A percentile compares a stretch with the other conserved stretches of the same genome.
Conservation (phyloP, 768 basidiomycete genomes). For the Wakefieldia striispora region DNA sequence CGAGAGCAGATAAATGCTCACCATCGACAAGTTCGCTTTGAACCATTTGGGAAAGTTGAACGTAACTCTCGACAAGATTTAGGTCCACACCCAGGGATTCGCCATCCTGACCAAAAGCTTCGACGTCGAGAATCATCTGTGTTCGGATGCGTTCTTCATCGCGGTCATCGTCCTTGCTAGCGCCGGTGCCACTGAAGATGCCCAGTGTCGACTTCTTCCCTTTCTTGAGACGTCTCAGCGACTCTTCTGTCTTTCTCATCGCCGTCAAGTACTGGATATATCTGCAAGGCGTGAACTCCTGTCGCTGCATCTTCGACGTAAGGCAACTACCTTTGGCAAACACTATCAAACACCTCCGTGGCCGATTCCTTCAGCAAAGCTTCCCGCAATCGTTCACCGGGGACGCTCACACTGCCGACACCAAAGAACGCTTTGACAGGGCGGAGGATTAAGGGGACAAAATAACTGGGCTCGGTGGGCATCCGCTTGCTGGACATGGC, state of each 20-base stretch:
- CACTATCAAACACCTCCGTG: slow-evolving; percentile 67
- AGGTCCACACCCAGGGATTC: slow-evolving; percentile 65
- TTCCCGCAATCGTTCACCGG: slow-evolving; percentile 57
- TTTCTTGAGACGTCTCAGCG: slow-evolving; percentile 81
- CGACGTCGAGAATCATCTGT: slow-evolving; percentile 85
- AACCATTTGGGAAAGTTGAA: slow-evolving; percentile 59
- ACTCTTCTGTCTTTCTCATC: slow-evolving; percentile 93
- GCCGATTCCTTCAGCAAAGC: slow-evolving; percentile 49
- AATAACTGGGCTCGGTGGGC: slow-evolving; percentile 82
- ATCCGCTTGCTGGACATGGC: slow-evolving; percentile 73
- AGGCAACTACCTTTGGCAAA: slow-evolving; percentile 55
- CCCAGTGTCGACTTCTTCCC: slow-evolving; percentile 79
- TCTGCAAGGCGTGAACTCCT: slow-evolving; percentile 35
- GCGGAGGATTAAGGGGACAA: slow-evolving; percentile 75
- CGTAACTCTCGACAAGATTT: slow-evolving; percentile 49
- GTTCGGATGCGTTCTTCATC: slow-evolving; percentile 86
- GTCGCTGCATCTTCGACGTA: background rate
- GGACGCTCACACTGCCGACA: slow-evolving; percentile 52
- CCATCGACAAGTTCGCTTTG: slow-evolving; percentile 40
- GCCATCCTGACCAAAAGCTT: slow-evolving; percentile 80
- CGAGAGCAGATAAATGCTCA: slow-evolving; percentile 4
- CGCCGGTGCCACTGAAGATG: slow-evolving; percentile 60
- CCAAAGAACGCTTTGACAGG: slow-evolving; percentile 78
- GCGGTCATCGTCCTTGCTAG: slow-evolving; percentile 57
- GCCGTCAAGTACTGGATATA: slow-evolving; percentile 77